These are phyloP conservation scores for Adansonia madagascariensis DNA, from an alignment of 441 rosid species.

Conservation along the genomic window DNA sequence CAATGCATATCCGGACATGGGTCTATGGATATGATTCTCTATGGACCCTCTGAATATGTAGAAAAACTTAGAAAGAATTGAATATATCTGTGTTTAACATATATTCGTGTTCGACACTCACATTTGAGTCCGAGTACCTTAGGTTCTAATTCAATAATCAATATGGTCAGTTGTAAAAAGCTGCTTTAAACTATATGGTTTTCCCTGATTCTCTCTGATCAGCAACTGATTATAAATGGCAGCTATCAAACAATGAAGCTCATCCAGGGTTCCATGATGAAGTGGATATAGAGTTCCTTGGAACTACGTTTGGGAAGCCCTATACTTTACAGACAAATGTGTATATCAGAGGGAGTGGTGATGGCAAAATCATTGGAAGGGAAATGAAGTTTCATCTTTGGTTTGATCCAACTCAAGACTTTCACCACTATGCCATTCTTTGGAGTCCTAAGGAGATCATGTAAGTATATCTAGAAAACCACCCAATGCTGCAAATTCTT, in stretches of 20 bases:
- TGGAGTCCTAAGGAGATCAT: constrained; percentile 89
- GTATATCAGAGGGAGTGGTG: constrained; percentile 91
- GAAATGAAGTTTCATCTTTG: constrained; percentile 91
- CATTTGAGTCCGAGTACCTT: too few relatives aligned
- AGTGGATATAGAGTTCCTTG: constrained; percentile 89
- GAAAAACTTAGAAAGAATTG: too few relatives aligned
- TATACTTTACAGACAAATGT: constrained; percentile 96
- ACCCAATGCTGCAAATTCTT: too few relatives aligned
- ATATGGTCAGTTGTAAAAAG: neutral
- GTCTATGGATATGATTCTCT: too few relatives aligned
- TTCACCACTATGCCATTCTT: constrained; percentile 85
- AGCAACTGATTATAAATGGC: constrained; percentile 20
- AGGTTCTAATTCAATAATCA: neutral
- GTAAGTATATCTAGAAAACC: constrained; percentile 47
- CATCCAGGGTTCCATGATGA: constrained; percentile 93
- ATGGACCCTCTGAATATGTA: too few relatives aligned
- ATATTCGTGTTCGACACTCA: too few relatives aligned
- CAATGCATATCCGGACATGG: too few relatives aligned
- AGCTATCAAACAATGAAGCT: constrained; percentile 88
- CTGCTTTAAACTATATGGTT: neutral
- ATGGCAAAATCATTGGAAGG: constrained; percentile 82
- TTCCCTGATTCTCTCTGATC: neutral
- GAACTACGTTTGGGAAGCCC: constrained; percentile 92
- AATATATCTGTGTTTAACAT: too few relatives aligned
- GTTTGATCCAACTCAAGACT: constrained; percentile 83